Percentiles rank a stretch among this genome's conserved stretches.
phyloP scores from a whole-genome alignment of 805 yeast genomes.

The Candida coquimbonensis region DNA sequence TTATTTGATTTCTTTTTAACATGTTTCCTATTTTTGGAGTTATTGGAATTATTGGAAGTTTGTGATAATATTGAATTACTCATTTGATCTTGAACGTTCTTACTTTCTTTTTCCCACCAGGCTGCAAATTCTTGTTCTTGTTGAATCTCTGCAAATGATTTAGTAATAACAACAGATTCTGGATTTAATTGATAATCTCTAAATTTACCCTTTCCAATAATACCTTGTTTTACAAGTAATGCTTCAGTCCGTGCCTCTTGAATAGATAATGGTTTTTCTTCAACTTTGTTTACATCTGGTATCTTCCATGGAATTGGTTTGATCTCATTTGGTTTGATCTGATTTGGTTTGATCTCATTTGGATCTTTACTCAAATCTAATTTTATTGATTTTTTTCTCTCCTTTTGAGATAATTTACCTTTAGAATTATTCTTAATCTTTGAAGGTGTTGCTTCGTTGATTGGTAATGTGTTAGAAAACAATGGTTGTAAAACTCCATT shows the following conservation, averaged over 20 bases:
- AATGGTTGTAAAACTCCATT: neutral
- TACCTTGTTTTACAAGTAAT: conserved; percentile 21
- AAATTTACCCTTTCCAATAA: conserved; percentile 18
- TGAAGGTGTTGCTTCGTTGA: neutral
- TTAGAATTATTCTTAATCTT: conserved; percentile 8
- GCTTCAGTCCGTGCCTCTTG: conserved; percentile 17
- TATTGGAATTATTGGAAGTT: neutral
- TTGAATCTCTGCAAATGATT: conserved; percentile 61
- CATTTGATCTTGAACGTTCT: conserved; percentile 46
- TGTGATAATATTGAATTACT: neutral
- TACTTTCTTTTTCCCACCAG: conserved; percentile 84
- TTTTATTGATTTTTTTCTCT: conserved; percentile 40
- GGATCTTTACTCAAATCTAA: conserved; percentile 5
- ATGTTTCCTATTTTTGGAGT: neutral
- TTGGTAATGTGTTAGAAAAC: neutral
- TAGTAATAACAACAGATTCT: conserved; percentile 12
- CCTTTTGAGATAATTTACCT: conserved; percentile 44
- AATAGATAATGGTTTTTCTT: conserved; percentile 12
- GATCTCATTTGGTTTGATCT: conserved; percentile 1
- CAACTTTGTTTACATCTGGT: conserved; percentile 4
- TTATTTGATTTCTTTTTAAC: neutral
- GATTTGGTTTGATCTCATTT: conserved; percentile 1
- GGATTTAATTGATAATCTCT: conserved; percentile 7
- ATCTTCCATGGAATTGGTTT: conserved; percentile 17
- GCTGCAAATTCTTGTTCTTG: conserved; percentile 77